Conservation (phyloP, 495 filamentous ascomycete genomes). For the Pyrenula massariospora region DNA sequence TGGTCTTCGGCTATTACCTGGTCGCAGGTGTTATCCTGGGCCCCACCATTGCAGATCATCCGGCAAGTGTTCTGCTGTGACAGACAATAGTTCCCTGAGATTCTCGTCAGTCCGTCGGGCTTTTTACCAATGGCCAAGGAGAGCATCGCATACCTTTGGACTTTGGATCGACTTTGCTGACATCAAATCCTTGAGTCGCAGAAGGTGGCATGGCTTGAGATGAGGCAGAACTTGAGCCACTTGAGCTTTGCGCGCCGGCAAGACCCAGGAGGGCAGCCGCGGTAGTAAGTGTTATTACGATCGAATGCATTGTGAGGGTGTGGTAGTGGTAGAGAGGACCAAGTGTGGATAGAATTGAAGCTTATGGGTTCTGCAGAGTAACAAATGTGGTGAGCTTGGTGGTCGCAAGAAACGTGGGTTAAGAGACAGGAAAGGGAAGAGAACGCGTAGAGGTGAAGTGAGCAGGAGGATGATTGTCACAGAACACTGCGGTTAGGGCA, state of each 20-base stretch:
- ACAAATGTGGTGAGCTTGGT: background rate
- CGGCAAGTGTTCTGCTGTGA: conserved; percentile 35
- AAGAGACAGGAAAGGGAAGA: background rate
- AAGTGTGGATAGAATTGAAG: background rate
- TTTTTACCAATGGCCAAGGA: too few species aligned
- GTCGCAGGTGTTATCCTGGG: conserved; percentile 29
- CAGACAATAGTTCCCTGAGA: conserved; percentile 30
- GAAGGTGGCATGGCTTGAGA: conserved; percentile 1
- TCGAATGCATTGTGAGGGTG: background rate
- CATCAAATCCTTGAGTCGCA: background rate
- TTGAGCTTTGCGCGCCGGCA: background rate
- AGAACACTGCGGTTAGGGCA: background rate
- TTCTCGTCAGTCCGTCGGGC: too few species aligned
- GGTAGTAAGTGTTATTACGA: background rate
- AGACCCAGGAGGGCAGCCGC: background rate
- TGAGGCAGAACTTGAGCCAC: background rate
- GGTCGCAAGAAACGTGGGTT: background rate
- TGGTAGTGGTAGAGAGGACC: background rate
- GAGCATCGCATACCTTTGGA: too few species aligned
- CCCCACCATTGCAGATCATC: conserved; percentile 27
- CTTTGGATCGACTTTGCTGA: too few species aligned
- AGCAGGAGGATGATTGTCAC: background rate
- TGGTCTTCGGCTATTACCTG: conserved; percentile 14
- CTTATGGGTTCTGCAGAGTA: background rate
- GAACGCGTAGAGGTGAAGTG: background rate